A percentile compares a stretch with the other conserved stretches of the same genome.
Conservation (phyloP, 176 grass and related monocot genomes). For the Rhynchospora tenuis region DNA sequence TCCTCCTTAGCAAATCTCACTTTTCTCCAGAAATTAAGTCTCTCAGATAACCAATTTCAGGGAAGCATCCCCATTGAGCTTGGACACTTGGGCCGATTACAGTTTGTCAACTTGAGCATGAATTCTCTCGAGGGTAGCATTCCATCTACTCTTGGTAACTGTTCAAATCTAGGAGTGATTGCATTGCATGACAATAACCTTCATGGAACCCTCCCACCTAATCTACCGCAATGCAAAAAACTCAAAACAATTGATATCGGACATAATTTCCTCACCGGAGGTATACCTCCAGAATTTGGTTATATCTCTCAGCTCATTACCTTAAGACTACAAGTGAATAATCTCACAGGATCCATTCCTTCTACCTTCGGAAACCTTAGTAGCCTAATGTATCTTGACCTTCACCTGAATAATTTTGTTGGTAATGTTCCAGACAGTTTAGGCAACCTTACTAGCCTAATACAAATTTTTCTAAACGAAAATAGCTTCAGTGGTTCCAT, state of each 20-base stretch:
- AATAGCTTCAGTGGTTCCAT: too few relatives aligned
- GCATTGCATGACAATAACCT: constrained; percentile 11
- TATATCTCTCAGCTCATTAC: not conserved
- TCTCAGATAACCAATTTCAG: constrained; percentile 17
- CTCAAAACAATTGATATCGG: not conserved
- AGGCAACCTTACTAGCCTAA: too few relatives aligned
- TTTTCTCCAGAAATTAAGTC: constrained; percentile 28
- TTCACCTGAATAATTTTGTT: not conserved
- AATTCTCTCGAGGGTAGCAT: constrained; percentile 28
- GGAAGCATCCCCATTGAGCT: constrained; percentile 26
- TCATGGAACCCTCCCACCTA: constrained; percentile 9
- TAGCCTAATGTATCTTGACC: not conserved
- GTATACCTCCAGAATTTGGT: not conserved
- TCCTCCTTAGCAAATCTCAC: constrained; percentile 33
- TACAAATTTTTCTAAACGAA: too few relatives aligned
- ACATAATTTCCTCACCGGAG: not conserved
- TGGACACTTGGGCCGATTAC: not conserved
- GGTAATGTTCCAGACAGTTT: too few relatives aligned
- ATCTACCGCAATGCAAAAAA: not conserved
- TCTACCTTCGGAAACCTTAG: constrained; percentile 33
- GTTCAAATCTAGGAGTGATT: not conserved
- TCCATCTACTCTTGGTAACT: constrained; percentile 8
- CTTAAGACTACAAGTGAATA: not conserved
- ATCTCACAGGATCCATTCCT: constrained; percentile 20
- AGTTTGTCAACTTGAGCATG: not conserved